Percentiles rank a stretch among this genome's conserved stretches.
phyloP scores from a whole-genome alignment of 495 filamentous ascomycete species.

The Penicillium pulvis region DNA sequence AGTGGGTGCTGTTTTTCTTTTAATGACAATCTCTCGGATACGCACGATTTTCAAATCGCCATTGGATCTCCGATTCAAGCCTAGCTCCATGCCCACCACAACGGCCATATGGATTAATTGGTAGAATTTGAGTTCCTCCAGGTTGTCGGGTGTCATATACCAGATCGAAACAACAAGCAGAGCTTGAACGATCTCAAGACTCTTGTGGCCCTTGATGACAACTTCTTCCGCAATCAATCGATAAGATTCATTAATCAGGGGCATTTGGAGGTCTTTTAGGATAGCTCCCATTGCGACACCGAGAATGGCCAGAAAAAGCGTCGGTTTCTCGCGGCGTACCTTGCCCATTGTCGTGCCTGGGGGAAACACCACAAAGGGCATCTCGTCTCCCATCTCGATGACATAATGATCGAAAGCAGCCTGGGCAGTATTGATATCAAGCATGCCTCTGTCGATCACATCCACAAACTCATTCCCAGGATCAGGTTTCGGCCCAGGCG shows the following conservation, averaged over 20 bases:
- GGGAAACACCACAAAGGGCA: constrained; percentile 80
- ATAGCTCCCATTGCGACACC: constrained; percentile 64
- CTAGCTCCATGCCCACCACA: constrained; percentile 85
- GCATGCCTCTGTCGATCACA: constrained; percentile 68
- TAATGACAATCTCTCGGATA: constrained; percentile 34
- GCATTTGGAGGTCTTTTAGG: constrained; percentile 57
- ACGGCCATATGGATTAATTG: constrained; percentile 83
- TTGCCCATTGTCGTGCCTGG: constrained; percentile 64
- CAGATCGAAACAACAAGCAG: constrained; percentile 71
- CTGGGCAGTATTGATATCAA: constrained; percentile 62
- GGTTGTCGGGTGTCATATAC: constrained; percentile 82
- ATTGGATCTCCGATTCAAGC: constrained; percentile 59
- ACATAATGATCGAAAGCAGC: constrained; percentile 70
- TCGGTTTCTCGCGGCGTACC: constrained; percentile 70
- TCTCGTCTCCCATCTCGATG: constrained; percentile 65
- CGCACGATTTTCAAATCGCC: constrained; percentile 31
- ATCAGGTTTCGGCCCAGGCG: constrained; percentile 17
- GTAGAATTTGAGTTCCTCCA: constrained; percentile 90
- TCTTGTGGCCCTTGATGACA: constrained; percentile 77
- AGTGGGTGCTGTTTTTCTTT: constrained; percentile 39
- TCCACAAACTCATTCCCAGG: constrained; percentile 52
- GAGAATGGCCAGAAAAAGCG: constrained; percentile 80
- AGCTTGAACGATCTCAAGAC: constrained; percentile 82
- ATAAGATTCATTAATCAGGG: constrained; percentile 71
- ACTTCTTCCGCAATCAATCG: constrained; percentile 72